Evolutionary conservation across 768 basidiomycete genomes (phyloP), one percentile per base, ranked within the genome.

Genomic region (Phylloporus rhodoxanthus): DNA sequence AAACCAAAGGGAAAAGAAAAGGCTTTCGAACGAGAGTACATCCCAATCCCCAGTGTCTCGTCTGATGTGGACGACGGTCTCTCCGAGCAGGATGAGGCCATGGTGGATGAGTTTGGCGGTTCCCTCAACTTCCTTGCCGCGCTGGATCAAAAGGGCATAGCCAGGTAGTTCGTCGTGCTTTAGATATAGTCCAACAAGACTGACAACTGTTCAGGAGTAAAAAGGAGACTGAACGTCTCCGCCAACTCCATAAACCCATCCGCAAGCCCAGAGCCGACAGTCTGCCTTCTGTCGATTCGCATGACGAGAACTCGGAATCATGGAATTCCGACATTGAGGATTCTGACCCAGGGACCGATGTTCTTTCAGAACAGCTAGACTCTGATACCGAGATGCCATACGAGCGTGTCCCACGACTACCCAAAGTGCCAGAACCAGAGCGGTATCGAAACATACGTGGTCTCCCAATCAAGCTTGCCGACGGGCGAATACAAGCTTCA

Each of bases 391-490:
- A 90, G 68, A 86, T 87, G 79, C 72, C 80, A 17, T 90, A 91
- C 59, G 90, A 91, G 66, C 71, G 68, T 20, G 67, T 68, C 26
- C 80, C 85, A 13, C 78, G 87, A 40, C 77, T 72, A 60, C 72
- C 68, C 43, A 73, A 66, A 17, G 59, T 63, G 10, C 74, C 75
- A 70, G 73, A 78, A 43, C 57, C 69, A 20, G 70, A 77, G 42
- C 69, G 77, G 52, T 74, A 72, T 32, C 72, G 74, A 50, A 75
- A 73, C 40, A 73, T 86, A 41, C 73, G 77, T 43, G 74, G 85
- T 14, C 72, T 95, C 26, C 91, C 94, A 9, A 93, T 95, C 61
- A 97, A 96, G 68, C 75, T 95, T 2, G 75, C 84, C 3, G 77
- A 87, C 54, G 94, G 94, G 1, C 80, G 78, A 52, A 77, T 97